phyloP scores from a whole-genome alignment of 2,329 filamentous ascomycete species.

The Talaromyces sp. region DNA sequence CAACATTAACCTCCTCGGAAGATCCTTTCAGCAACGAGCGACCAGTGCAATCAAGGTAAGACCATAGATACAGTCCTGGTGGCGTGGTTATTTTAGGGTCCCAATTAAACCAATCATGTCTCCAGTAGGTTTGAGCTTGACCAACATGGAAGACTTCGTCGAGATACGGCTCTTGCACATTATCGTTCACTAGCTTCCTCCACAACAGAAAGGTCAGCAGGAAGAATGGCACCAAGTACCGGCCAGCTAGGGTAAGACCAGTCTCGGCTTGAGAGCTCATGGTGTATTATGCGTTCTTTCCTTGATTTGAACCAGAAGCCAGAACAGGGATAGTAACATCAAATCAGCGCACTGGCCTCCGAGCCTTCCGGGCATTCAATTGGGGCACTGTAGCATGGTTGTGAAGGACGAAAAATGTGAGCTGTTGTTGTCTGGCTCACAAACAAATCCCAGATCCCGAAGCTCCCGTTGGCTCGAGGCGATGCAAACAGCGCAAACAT shows the following conservation, averaged over 20 bases:
- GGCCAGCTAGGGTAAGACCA: slow-evolving; percentile 33
- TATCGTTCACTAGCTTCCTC: slow-evolving; percentile 45
- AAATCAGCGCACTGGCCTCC: not conserved
- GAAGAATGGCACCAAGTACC: slow-evolving; percentile 36
- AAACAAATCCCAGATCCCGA: slow-evolving; percentile 14
- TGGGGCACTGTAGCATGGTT: slow-evolving; percentile 4
- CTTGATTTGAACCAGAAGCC: not conserved
- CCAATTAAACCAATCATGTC: slow-evolving; percentile 72
- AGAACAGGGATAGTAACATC: not conserved
- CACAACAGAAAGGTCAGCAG: slow-evolving; percentile 38
- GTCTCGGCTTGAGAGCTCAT: slow-evolving; percentile 35
- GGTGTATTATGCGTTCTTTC: slow-evolving; percentile 16
- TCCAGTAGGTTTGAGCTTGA: slow-evolving; percentile 84
- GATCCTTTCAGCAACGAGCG: slow-evolving; percentile 26
- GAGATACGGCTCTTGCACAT: slow-evolving; percentile 58
- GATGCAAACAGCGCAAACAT: slow-evolving; percentile 36
- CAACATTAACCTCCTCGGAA: slow-evolving; percentile 33
- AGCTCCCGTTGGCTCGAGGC: slow-evolving; percentile 18
- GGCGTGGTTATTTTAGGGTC: slow-evolving; percentile 97
- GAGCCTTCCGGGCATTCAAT: slow-evolving; percentile 4
- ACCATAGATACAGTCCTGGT: slow-evolving; percentile 67
- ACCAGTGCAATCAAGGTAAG: slow-evolving; percentile 46
- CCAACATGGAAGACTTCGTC: slow-evolving; percentile 65
- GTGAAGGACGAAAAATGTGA: slow-evolving; percentile 14
- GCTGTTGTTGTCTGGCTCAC: not conserved